Base-by-base conservation (phyloP, 1,284 basidiomycete species). In the Irpex sp. region DNA sequence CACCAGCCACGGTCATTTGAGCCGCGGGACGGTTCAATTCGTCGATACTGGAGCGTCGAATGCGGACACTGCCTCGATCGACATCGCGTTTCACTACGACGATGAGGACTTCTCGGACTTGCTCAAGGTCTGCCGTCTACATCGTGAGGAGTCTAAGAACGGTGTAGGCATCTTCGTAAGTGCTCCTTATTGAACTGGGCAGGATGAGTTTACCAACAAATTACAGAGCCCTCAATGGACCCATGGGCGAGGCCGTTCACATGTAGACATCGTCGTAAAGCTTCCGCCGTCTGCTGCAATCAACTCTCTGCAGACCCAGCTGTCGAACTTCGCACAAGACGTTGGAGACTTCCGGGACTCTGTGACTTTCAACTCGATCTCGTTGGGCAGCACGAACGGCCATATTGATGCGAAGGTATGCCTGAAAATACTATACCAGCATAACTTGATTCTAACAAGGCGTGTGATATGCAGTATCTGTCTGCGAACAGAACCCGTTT, bases 91-190 rank as follows among this genome's bases (percentile, higher is more conserved):
- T 0, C 40, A 58, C 21, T 72, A 68, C 49, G 65, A 68, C 63
- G 47, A 59, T 57, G 64, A 63, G 6, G 64, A 65, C 9, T 63
- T 67, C 9, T 61, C 69, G 15, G 64, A 71, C 15, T 52, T 59
- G 26, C 65, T 68, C 15, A 60, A 62, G 15, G 66, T 72, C 15
- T 72, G 72, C 58, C 60, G 58, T 36, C 66, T 73, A 19, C 67
- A 67, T 44, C 71, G 65, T 7, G 63, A 57, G n/a, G 62, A 67
- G 38, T 63, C 52, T 15, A 62, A 66, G 54, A 67, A 69, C n/a
- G 73, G 73, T 37, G 67, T 74, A 19, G 75, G 72, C 2, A 71
- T 76, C 59, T 73, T 72, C 44, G 74, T 73, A 54, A 63, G 74
- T 71, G n/a, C 40, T 47, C 11, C n/a, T 37, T 44, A 17, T 13